phyloP scores from a whole-genome alignment of 2,329 filamentous ascomycete species.

The Aspergillus sojae region DNA sequence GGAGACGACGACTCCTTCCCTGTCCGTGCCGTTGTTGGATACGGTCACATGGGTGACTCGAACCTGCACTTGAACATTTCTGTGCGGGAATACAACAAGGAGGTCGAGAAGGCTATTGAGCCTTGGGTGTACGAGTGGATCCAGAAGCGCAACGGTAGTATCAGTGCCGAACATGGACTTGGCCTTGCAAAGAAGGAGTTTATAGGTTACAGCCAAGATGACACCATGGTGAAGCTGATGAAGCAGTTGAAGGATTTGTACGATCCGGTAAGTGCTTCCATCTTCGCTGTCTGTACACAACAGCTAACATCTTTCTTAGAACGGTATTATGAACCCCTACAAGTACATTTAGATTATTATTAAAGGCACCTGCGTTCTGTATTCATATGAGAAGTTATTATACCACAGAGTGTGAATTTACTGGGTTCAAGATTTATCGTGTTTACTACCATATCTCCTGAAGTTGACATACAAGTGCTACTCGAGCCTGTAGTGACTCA shows the following conservation, averaged over 20 bases:
- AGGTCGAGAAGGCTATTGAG: constrained; percentile 84
- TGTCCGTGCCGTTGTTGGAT: constrained; percentile 88
- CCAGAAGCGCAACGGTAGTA: constrained; percentile 80
- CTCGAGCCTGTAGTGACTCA: neutral
- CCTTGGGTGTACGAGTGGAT: constrained; percentile 99
- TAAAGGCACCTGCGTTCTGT: neutral
- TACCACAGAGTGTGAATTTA: neutral
- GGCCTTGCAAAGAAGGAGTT: constrained; percentile 95
- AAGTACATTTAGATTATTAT: constrained; percentile 72
- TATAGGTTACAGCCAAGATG: constrained; percentile 87
- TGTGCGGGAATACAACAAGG: constrained; percentile 79
- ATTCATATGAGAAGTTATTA: neutral
- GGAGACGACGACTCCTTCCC: constrained; percentile 75
- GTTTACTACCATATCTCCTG: neutral
- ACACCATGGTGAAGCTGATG: constrained; percentile 88
- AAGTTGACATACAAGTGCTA: neutral
- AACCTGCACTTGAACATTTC: constrained; percentile 94
- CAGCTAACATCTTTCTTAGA: constrained; percentile 55
- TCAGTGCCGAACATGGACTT: constrained; percentile 94
- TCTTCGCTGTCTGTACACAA: constrained; percentile 1
- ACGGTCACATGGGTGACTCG: constrained; percentile 96
- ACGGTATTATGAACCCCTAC: constrained; percentile 98
- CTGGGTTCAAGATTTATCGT: neutral
- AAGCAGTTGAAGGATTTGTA: constrained; percentile 92
- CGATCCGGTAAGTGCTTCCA: constrained; percentile 74